Base-by-base conservation (phyloP, 495 filamentous ascomycete species). In the Aspergillus affinis region DNA sequence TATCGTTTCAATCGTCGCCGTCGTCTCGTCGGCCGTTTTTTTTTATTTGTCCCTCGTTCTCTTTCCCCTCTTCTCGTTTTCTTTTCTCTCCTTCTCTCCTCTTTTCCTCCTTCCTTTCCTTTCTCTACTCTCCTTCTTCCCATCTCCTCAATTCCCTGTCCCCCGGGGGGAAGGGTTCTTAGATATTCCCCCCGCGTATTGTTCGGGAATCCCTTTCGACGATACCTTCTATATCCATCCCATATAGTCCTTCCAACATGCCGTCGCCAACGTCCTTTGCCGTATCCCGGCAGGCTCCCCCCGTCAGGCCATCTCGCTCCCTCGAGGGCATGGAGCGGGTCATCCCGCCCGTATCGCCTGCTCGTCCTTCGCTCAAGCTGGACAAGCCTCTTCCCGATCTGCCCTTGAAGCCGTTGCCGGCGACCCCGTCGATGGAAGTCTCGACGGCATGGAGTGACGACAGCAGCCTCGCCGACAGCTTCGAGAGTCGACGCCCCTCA, bases 241-340 rank as follows among this genome's bases (percentile, higher is more conserved):
- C 8, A 20, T 10, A 10, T 30, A 36, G 20, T 20, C 20, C 20
- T 29, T 49, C 9, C 55, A 52, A 41, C 36, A 76, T 75, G 72
- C 54, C 67, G 29, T 63, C 66, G 15, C 62, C 65, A 10, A 68
- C 65, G 3, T 67, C 59, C 6, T 61, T 65, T 27, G 56, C 62
- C 27, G 18, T 63, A 29, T 47, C 63, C 20, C 66, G 67, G 54
- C 67, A 63, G 54, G 69, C 75, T n/a, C 74, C 76, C 17, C 74
- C 75, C 13, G 64, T 76, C 18, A 70, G 70, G 47, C 71, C 72
- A 0, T 78, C 74, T 32, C 70, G 68, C 29, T 78, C 77, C 2
- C 69, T 78, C 12, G 76, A 78, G 60, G 77, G 77, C n/a, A 60
- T 80, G 18, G 77, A 80, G 51, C 66, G 65, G 59, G 72, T 75